A percentile compares a stretch with the other conserved stretches of the same genome.
Evolutionary conservation across 1,284 basidiomycete species (phyloP).

Genomic region (Paramarasmius palmivorus): DNA sequence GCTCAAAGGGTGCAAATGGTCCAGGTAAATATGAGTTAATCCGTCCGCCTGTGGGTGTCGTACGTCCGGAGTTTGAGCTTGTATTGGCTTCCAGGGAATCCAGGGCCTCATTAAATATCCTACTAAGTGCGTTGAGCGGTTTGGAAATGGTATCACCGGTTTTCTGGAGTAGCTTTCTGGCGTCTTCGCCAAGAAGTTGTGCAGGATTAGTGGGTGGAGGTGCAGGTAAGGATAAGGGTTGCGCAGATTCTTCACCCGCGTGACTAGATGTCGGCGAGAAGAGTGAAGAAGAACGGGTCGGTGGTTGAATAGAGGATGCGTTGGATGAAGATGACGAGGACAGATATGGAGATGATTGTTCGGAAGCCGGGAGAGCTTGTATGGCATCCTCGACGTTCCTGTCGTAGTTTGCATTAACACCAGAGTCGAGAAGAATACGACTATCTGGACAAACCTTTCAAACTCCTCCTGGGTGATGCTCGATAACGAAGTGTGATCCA

Average conservation of each 20-base stretch:
- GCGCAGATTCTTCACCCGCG: constrained; percentile 84
- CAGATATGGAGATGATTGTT: constrained; percentile 42
- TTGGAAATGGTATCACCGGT: constrained; percentile 89
- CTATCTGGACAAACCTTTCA: constrained; percentile 56
- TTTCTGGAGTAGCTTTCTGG: constrained; percentile 79
- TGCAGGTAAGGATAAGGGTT: constrained; percentile 68
- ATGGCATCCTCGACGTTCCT: constrained; percentile 88
- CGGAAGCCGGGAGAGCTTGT: constrained; percentile 66
- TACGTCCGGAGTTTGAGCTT: constrained; percentile 27
- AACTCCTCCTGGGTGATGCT: constrained; percentile 94
- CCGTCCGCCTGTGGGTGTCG: constrained; percentile 6
- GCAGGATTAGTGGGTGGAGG: constrained; percentile 30
- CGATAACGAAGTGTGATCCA: constrained; percentile 93
- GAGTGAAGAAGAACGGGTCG: constrained; percentile 27
- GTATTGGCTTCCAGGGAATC: constrained; percentile 46
- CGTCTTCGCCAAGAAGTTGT: constrained; percentile 72
- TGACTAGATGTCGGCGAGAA: constrained; percentile 41
- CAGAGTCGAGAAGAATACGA: constrained; percentile 4
- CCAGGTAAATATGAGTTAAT: constrained; percentile 51
- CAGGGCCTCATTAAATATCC: constrained; percentile 81
- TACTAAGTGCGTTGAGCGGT: constrained; percentile 83
- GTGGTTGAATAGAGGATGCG: constrained; percentile 6
- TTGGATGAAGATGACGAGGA: constrained; percentile 23
- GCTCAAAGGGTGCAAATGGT: constrained; percentile 62
- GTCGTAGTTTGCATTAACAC: not conserved